Conservation (phyloP, 2,329 filamentous ascomycete species). For the Paramyrothecium roridum region DNA sequence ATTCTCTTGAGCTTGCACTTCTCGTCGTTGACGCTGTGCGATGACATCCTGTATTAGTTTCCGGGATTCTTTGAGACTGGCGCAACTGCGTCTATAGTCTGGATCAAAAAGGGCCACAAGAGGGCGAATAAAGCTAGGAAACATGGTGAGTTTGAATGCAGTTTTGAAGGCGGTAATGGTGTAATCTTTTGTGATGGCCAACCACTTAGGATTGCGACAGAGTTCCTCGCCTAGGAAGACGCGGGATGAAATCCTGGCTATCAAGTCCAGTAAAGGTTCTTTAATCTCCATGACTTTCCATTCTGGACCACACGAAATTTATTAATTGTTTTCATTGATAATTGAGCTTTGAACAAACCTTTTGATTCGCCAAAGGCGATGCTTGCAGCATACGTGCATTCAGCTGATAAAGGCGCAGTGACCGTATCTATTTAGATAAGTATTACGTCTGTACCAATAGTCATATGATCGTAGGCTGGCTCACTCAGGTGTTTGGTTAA, state of each 20-base stretch:
- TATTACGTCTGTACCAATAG: no score
- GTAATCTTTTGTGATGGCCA: neutral
- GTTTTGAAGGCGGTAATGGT: neutral
- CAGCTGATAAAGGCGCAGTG: no score
- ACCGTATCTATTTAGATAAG: no score
- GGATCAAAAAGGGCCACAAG: neutral
- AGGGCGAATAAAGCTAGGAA: neutral
- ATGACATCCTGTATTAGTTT: neutral
- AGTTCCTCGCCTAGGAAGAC: neutral
- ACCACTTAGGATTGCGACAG: neutral
- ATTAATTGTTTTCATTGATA: no score
- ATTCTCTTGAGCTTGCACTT: neutral
- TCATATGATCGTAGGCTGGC: no score
- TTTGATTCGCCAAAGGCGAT: no score
- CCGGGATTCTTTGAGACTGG: neutral
- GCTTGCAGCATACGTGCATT: no score
- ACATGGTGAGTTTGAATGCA: neutral
- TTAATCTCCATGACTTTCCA: neutral
- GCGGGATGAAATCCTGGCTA: neutral
- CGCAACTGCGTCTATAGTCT: neutral
- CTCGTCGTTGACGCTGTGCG: neutral
- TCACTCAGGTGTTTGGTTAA: no score
- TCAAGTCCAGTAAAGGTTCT: neutral
- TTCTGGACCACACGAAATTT: no score
- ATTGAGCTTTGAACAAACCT: no score